Evolutionary conservation across 495 filamentous ascomycete species (phyloP).

Genomic region (Talaromyces borbonicus): DNA sequence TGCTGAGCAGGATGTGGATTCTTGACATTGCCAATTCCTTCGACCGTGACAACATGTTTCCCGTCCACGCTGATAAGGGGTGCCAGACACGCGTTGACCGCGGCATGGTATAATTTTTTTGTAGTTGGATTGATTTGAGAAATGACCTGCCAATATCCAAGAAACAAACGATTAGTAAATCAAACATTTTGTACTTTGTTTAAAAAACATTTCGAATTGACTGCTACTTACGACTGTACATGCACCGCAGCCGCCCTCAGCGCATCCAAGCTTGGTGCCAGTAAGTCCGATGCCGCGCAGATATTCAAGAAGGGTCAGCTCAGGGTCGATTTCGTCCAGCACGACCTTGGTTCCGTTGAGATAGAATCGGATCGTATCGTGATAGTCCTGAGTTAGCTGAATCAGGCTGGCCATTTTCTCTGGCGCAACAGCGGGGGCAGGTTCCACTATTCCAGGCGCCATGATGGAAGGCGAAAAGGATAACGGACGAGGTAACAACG

Average conservation of each 20-base stretch:
- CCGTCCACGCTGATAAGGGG: conserved; percentile 88
- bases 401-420: conserved; percentile 36
- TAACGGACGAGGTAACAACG: too few relatives aligned
- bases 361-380: conserved; percentile 71
- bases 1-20: conserved; percentile 87
- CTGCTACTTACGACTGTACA: conserved; percentile 74
- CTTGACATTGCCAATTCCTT: conserved; percentile 89
- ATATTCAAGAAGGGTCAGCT: conserved; percentile 89
- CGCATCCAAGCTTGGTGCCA: conserved; percentile 66
- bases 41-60: conserved; percentile 96
- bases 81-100: conserved; percentile 84
- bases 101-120: conserved; percentile 71
- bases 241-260: conserved; percentile 92
- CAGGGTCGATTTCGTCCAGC: conserved; percentile 75
- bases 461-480: conserved; percentile 28
- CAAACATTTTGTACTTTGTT: conserved; percentile 50
- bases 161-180: conserved; percentile 11
- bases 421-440: conserved; percentile 36
- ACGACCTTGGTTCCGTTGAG: conserved; percentile 90
- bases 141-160: conserved; percentile 46
- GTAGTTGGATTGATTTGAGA: conserved; percentile 90
- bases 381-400: conserved; percentile 53
- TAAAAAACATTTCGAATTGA: too few relatives aligned
- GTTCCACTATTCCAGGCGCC: conserved; percentile 48
- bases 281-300: conserved; percentile 83